Conservation (phyloP, 805 yeast genomes). For the Yamadazyma akitaensis region DNA sequence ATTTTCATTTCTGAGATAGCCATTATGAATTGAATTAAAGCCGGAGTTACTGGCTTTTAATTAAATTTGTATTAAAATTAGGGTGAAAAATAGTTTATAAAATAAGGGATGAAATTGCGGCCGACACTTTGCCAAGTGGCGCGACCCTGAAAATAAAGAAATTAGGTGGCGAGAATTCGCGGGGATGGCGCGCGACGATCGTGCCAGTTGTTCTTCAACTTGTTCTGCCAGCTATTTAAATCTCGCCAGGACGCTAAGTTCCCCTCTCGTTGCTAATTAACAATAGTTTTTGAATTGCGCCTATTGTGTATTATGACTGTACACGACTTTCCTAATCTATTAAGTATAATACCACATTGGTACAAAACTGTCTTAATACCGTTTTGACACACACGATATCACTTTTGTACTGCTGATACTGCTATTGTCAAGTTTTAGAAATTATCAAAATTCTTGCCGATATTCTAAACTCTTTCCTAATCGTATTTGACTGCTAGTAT, state of each 20-base stretch:
- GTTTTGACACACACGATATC: no score
- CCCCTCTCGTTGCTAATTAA: background rate
- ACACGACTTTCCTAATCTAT: background rate
- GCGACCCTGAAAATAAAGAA: background rate
- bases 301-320: background rate
- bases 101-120: slow-evolving; percentile 10
- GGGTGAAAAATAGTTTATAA: background rate
- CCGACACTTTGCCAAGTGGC: slow-evolving; percentile 2
- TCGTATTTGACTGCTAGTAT: no score
- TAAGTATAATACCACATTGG: no score
- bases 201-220: background rate
- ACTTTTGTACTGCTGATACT: no score
- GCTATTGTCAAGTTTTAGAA: no score
- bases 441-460: no score
- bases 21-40: slow-evolving; percentile 6
- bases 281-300: background rate
- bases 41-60: background rate
- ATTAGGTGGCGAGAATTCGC: no score
- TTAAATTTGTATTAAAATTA: no score
- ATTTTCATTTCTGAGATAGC: slow-evolving; percentile 15
- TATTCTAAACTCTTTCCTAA: no score
- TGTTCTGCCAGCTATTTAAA: background rate
- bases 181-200: background rate
- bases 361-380: no score
- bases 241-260: background rate